These are phyloP conservation scores for Suhomyces sp. DNA, from an alignment of 805 yeast species.

Conservation along the genomic window DNA sequence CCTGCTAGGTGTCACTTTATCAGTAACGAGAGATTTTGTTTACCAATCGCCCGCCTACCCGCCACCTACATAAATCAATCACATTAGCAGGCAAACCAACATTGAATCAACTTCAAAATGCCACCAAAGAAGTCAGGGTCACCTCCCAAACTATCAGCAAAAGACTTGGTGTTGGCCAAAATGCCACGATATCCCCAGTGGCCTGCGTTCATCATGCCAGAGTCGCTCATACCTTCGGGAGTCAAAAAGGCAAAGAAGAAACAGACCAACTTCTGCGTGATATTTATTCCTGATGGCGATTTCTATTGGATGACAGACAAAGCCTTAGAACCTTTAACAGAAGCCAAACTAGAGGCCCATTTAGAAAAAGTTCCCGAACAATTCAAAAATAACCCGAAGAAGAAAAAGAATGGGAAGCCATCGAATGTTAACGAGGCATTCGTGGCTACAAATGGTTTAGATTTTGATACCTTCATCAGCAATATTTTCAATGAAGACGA, in stretches of 20 bases:
- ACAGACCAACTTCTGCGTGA: constrained; percentile 39
- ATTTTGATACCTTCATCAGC: constrained; percentile 37
- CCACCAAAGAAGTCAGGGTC: constrained; percentile 29
- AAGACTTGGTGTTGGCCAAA: constrained; percentile 44
- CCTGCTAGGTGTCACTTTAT: no score
- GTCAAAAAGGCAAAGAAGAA: constrained; percentile 38
- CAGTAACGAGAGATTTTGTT: no score
- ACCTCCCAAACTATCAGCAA: constrained; percentile 23
- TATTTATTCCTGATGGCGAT: constrained; percentile 48
- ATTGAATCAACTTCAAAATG: no score
- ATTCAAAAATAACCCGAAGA: constrained; percentile 17
- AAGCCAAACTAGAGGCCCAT: constrained; percentile 28
- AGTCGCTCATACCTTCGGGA: constrained; percentile 33
- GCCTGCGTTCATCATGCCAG: constrained; percentile 51
- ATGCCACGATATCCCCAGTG: constrained; percentile 47
- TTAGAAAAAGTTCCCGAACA: constrained; percentile 29
- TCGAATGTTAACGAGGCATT: constrained; percentile 38
- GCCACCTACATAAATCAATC: no score
- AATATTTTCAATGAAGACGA: constrained; percentile 22
- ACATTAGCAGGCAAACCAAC: no score
- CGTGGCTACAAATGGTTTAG: constrained; percentile 35
- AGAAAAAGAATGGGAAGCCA: constrained; percentile 26
- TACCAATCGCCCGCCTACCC: no score
- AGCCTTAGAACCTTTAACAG: constrained; percentile 31
- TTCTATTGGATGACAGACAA: constrained; percentile 45